Evolutionary conservation across 331 rosid species (phyloP), one percentile per base, ranked within the genome.

Genomic region (Malus hybrid): DNA sequence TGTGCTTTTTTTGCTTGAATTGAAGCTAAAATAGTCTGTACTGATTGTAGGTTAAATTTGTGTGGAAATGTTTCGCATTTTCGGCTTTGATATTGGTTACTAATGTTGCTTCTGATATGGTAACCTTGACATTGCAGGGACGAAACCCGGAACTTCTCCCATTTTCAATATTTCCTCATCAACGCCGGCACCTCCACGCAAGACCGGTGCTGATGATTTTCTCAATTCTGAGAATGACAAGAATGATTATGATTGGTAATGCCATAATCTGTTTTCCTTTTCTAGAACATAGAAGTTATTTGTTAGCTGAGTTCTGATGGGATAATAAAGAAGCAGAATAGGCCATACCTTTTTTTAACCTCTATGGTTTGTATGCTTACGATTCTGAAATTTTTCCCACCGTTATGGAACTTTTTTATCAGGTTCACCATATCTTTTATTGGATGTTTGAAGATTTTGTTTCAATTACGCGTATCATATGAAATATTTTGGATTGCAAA

Each of bases 221-320:
- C 97, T 95, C 83, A 89, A 95, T 86, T 89, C 89, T 2, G 97
- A 95, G 39, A 89, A 78, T 76, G 97, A 95, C 86, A 95, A 95
- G 84, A 92, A 95, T 77, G 99, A 95, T 60, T 95, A 92, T 84
- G 99, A 95, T 34, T 95, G 99, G 99, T 95, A 87, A 82, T 78
- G 80, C 64, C 71, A 10, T 57, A 30, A 16, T 68, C 6, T 64
- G 34, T 48, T 10, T 65, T 55, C 22, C 60, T 36, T 36, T 36
- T 36, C 44, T 36, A 36, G 11, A 36, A 9, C 44, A 36, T 36
- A 36, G 42, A 36, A 36, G 44, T 36, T 36, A 36, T 36, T 36
- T 36, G 12, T 36, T 36, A 36, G 44, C 44, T 36, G 11, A 8
- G 11, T 36, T 36, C 44, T 36, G 44, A 36, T 36, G 44, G 44